These are phyloP conservation scores for Coccomyxa sp. DNA, from an alignment of 139 green algal genomes.

Conservation along the genomic window DNA sequence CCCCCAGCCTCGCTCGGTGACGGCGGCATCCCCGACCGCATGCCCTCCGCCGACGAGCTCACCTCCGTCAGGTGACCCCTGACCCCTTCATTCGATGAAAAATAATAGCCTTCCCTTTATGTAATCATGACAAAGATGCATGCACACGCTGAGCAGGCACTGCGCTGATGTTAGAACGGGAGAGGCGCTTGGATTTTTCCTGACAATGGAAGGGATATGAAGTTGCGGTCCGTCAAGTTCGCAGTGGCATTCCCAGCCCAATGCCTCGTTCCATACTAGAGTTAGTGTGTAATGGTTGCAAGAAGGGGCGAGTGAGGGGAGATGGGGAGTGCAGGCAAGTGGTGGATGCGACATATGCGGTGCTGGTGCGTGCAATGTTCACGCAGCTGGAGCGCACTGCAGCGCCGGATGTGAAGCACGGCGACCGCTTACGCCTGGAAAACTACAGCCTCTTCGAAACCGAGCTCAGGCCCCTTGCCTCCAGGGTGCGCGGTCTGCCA, in stretches of 20 bases:
- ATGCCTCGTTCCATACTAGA: not conserved
- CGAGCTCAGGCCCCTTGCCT: not conserved
- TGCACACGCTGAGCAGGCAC: too few species aligned
- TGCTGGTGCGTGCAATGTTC: slow-evolving; percentile 26
- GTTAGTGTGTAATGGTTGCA: not conserved
- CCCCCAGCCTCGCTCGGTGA: not conserved
- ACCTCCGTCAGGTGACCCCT: not conserved
- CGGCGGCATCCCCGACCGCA: not conserved
- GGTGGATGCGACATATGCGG: slow-evolving; percentile 22
- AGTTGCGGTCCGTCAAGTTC: too few species aligned
- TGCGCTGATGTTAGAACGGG: too few species aligned
- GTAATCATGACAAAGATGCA: too few species aligned
- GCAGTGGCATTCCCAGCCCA: too few species aligned
- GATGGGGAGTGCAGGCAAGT: slow-evolving; percentile 19
- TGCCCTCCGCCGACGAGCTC: not conserved
- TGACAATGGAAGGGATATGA: too few species aligned
- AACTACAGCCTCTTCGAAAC: slow-evolving; percentile 35
- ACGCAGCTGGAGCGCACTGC: slow-evolving; percentile 32
- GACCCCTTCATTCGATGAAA: not conserved
- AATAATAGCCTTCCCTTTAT: not conserved
- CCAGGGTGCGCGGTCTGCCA: not conserved
- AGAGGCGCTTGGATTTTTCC: too few species aligned
- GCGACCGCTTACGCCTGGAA: slow-evolving; percentile 38
- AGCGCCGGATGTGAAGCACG: slow-evolving; percentile 39
- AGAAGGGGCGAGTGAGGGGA: too few species aligned